Evolutionary conservation across 805 yeast species (phyloP).

Genomic region (Helenozyma rhizophorensis): DNA sequence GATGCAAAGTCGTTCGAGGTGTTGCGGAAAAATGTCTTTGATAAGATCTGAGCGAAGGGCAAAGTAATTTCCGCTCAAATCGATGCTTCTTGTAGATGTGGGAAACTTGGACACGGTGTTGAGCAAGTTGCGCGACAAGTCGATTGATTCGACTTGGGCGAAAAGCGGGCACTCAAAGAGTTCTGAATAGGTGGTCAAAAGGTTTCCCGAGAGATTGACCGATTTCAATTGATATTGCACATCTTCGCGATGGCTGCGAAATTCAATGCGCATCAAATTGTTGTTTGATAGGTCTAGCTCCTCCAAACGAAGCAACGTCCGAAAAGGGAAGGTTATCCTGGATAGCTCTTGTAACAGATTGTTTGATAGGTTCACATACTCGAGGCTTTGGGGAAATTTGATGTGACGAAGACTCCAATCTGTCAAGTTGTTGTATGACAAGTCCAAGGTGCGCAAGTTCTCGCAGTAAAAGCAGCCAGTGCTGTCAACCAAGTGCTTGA

Average conservation of each 20-base stretch:
- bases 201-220: conserved; percentile 24
- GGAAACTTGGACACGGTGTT: conserved; percentile 15
- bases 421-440: conserved; percentile 25
- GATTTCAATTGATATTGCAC: conserved; percentile 5
- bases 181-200: conserved; percentile 11
- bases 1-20: not conserved
- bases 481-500: conserved; percentile 7
- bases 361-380: conserved; percentile 23
- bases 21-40: not conserved
- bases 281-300: conserved; percentile 22
- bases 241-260: no score
- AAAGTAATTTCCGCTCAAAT: conserved; percentile 21
- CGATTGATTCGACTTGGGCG: conserved; percentile 12
- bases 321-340: conserved; percentile 13
- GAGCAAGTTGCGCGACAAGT: conserved; percentile 23
- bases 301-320: conserved; percentile 11
- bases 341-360: conserved; percentile 18
- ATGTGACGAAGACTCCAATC: conserved; percentile 15
- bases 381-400: conserved; percentile 18
- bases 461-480: conserved; percentile 8
- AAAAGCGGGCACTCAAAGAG: conserved; percentile 9
- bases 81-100: conserved; percentile 8
- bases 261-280: conserved; percentile 13
- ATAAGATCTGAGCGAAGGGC: not conserved
- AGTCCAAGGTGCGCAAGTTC: conserved; percentile 18